Conservation (phyloP, 1,284 basidiomycete genomes). For the Sporisorium graminicola region DNA sequence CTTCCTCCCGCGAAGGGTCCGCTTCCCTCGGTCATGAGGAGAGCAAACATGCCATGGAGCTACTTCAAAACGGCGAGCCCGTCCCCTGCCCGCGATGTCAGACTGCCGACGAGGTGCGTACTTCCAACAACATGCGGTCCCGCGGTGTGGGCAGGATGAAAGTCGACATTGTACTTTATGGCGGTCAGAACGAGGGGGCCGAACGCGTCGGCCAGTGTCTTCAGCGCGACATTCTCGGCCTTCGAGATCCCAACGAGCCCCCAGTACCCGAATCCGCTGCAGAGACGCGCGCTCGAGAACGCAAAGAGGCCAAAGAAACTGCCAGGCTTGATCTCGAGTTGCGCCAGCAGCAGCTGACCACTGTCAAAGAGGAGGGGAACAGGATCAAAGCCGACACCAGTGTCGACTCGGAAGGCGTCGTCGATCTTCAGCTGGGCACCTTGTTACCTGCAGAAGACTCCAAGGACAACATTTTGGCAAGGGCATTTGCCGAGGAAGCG, state of each 20-base stretch:
- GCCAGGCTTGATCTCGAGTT: conserved; percentile 17
- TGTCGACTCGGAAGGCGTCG: conserved; percentile 31
- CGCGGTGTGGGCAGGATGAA: conserved; percentile 84
- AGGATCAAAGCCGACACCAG: conserved; percentile 22
- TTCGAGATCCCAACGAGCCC: conserved; percentile 65
- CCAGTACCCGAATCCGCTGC: conserved; percentile 61
- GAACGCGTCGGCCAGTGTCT: conserved; percentile 77
- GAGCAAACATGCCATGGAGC: conserved; percentile 51
- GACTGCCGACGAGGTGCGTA: conserved; percentile 78
- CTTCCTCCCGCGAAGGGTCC: conserved; percentile 37
- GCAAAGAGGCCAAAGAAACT: conserved; percentile 44
- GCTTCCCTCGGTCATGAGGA: conserved; percentile 41
- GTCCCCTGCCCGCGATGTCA: conserved; percentile 85
- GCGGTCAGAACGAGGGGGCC: conserved; percentile 85
- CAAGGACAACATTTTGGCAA: conserved; percentile 50
- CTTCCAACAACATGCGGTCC: conserved; percentile 82
- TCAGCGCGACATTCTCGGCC: conserved; percentile 65
- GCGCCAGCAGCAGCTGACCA: conserved; percentile 11
- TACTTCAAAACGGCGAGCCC: conserved; percentile 74
- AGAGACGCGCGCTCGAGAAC: conserved; percentile 56
- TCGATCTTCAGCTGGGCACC: conserved; percentile 31
- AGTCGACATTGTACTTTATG: conserved; percentile 90
- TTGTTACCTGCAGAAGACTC: conserved; percentile 14
- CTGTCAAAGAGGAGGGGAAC: conserved; percentile 15
- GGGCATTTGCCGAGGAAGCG: conserved; percentile 49